phyloP scores from a whole-genome alignment of 176 grass and related monocot genomes.

The Carex scoparia region DNA sequence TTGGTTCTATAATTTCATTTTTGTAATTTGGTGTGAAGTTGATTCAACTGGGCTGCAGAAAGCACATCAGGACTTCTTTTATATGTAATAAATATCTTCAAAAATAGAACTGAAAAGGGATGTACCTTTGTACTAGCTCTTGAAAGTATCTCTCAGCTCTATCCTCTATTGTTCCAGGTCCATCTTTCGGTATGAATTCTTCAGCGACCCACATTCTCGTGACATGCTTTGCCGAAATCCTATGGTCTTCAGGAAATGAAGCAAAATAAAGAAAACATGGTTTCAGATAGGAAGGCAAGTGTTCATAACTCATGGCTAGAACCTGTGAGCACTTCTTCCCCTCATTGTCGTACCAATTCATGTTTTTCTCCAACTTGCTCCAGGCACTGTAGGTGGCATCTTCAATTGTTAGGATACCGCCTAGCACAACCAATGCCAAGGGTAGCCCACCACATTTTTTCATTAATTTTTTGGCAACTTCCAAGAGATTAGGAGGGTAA shows the following conservation, averaged over 20 bases:
- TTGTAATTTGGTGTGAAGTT: no score
- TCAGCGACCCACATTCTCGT: slow-evolving; percentile 21
- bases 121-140: slow-evolving; percentile 11
- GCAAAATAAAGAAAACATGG: slow-evolving; percentile 20
- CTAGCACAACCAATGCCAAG: not conserved
- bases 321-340: no score
- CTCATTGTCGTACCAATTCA: no score
- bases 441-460: slow-evolving; percentile 8
- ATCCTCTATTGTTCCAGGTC: not conserved
- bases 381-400: not conserved
- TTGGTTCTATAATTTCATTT: no score
- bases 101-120: not conserved
- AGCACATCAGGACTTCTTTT: no score
- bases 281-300: not conserved
- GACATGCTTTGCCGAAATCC: not conserved
- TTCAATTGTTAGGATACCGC: not conserved
- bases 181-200: slow-evolving; percentile 10
- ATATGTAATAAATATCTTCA: not conserved
- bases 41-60: no score
- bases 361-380: not conserved
- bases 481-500: not conserved
- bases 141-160: not conserved
- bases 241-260: slow-evolving; percentile 15
- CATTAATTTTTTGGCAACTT: not conserved
- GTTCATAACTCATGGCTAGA: no score